Conservation (phyloP, 306 rosid species). For the Cucurbita ficifolia region DNA sequence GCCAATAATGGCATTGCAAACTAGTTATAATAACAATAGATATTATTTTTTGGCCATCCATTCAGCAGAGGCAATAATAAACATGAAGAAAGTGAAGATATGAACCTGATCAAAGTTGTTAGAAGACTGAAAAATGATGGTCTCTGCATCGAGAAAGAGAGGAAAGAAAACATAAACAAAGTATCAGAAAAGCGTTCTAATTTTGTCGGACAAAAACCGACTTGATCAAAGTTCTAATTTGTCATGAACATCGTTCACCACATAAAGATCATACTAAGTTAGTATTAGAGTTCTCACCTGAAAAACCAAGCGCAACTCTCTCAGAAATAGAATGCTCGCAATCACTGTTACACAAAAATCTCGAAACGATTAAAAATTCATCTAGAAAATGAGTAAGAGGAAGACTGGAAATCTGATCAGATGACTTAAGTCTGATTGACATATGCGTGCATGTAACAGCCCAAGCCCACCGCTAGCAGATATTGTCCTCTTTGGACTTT, state of each 20-base stretch:
- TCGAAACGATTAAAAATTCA: constrained; percentile 14
- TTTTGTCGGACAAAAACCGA: background rate
- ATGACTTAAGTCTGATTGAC: background rate
- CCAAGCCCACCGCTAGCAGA: no score
- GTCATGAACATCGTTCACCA: background rate
- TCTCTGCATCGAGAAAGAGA: constrained; percentile 39
- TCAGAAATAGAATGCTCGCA: constrained; percentile 47
- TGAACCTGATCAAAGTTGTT: constrained; percentile 68
- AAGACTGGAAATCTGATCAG: background rate
- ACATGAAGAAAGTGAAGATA: constrained; percentile 2
- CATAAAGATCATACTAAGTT: background rate
- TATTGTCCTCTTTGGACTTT: no score
- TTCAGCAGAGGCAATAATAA: background rate
- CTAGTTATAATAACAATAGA: background rate
- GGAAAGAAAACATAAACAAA: constrained; percentile 7
- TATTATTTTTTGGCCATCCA: background rate
- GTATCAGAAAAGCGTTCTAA: constrained; percentile 8
- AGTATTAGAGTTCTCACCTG: constrained; percentile 32
- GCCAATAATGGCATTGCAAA: background rate
- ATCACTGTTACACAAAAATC: constrained; percentile 34
- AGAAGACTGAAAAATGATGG: constrained; percentile 23
- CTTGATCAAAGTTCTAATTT: no score
- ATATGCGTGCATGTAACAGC: background rate
- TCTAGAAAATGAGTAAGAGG: background rate
- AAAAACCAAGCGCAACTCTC: constrained; percentile 30